Percentiles rank a stretch among this genome's conserved stretches.
These are phyloP conservation scores for Podospora conica DNA, from an alignment of 495 filamentous ascomycete species.

Conservation along the genomic window DNA sequence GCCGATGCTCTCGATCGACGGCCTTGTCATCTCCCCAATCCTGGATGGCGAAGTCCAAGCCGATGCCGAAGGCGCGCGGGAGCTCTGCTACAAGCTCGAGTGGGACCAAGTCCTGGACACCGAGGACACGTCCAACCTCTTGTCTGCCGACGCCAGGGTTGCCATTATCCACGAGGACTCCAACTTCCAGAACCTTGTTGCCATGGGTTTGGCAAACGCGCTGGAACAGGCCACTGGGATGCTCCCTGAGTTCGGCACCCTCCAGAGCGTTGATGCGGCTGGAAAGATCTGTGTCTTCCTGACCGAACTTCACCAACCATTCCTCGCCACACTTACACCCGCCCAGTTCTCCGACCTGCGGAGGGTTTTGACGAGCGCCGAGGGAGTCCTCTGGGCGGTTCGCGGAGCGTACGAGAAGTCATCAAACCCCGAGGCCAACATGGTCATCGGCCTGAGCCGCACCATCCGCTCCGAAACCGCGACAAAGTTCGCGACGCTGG, in stretches of 20 bases:
- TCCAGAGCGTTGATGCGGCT: constrained; percentile 22
- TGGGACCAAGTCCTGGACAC: constrained; percentile 45
- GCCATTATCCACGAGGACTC: constrained; percentile 44
- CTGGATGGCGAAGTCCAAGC: constrained; percentile 30
- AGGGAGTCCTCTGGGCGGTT: constrained; percentile 47
- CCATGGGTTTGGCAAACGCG: constrained; percentile 34
- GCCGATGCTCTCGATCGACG: constrained; percentile 32
- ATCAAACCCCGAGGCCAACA: constrained; percentile 43
- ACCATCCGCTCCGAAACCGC: constrained; percentile 49
- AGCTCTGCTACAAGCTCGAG: constrained; percentile 47
- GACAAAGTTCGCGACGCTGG: constrained; percentile 48
- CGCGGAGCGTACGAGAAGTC: constrained; percentile 38
- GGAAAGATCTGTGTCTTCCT: constrained; percentile 40
- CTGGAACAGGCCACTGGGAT: constrained; percentile 36
- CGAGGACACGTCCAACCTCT: constrained; percentile 6
- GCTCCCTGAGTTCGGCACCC: constrained; percentile 29
- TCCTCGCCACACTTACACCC: constrained; percentile 36
- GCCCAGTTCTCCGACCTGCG: constrained; percentile 34
- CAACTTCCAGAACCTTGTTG: constrained; percentile 38
- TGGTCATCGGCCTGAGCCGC: constrained; percentile 47
- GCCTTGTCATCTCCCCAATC: constrained; percentile 36
- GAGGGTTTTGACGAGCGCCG: constrained; percentile 31
- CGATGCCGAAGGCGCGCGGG: constrained; percentile 24
- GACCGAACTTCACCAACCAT: constrained; percentile 36
- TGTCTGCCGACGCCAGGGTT: constrained; percentile 27